Evolutionary conservation across 179 eudicot species (phyloP).

Genomic region (Spinacia oleracea): DNA sequence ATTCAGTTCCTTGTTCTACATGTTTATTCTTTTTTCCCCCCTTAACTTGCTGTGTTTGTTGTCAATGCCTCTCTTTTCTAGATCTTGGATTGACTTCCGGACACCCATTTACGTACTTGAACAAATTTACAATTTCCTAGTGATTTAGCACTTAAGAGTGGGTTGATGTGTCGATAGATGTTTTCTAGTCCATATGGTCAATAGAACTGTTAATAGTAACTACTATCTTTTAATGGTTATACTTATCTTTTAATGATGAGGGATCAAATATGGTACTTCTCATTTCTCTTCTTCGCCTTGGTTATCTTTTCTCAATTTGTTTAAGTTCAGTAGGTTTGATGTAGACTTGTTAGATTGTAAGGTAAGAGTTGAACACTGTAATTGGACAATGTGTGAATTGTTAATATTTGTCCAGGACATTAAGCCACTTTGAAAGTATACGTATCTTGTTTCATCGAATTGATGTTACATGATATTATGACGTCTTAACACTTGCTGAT

Average conservation of each 20-base stretch:
- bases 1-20: neutral
- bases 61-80: neutral
- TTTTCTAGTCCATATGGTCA: neutral
- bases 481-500: constrained; percentile 32
- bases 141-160: neutral
- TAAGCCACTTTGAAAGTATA: constrained; percentile 1
- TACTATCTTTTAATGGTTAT: neutral
- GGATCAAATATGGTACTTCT: neutral
- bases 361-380: neutral
- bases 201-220: neutral
- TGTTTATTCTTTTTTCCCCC: neutral
- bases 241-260: too few species aligned
- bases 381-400: neutral
- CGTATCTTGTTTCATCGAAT: constrained; percentile 23
- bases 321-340: neutral
- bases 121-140: neutral
- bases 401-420: neutral
- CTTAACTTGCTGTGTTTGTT: neutral
- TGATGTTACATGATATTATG: constrained; percentile 24
- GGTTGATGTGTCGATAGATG: neutral
- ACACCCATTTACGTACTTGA: neutral
- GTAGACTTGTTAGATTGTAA: neutral
- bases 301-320: neutral
- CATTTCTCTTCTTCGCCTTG: neutral
- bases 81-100: neutral